phyloP scores from a whole-genome alignment of 208 protist genomes.

The Acanthamoeba pearcei region DNA sequence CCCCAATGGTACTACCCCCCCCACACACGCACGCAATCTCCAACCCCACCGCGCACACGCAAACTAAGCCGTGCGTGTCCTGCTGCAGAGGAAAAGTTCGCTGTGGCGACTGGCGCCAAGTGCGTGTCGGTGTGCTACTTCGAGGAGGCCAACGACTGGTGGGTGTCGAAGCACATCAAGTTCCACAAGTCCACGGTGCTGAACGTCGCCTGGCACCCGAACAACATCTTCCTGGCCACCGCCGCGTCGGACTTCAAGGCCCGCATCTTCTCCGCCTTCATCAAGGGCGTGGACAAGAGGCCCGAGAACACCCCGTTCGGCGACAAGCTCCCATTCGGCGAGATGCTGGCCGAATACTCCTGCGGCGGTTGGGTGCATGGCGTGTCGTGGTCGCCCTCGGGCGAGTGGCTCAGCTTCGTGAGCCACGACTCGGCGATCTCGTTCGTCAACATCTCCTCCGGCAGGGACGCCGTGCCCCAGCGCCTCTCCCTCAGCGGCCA shows the following conservation, averaged over 20 bases:
- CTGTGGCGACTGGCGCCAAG: constrained; percentile 91
- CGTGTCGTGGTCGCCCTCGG: constrained; percentile 89
- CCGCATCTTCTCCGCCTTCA: constrained; percentile 88
- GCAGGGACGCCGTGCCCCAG: constrained; percentile 63
- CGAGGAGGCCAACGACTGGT: constrained; percentile 95
- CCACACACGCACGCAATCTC: background rate
- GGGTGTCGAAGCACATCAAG: constrained; percentile 92
- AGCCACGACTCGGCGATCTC: constrained; percentile 85
- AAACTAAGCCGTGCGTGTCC: background rate
- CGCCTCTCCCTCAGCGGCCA: constrained; percentile 76
- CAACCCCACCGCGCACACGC: too few relatives aligned
- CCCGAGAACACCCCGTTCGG: constrained; percentile 75
- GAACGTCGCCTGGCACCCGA: constrained; percentile 93
- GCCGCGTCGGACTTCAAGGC: constrained; percentile 90
- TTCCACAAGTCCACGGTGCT: constrained; percentile 91
- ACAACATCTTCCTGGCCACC: constrained; percentile 90
- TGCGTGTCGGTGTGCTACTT: constrained; percentile 93
- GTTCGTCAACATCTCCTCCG: constrained; percentile 80
- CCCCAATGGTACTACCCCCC: constrained; percentile 79
- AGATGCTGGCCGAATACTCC: constrained; percentile 85
- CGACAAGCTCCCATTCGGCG: constrained; percentile 85
- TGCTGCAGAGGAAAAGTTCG: constrained; percentile 94
- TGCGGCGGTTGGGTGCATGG: constrained; percentile 89
- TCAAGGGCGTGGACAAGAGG: constrained; percentile 89
- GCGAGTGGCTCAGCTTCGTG: constrained; percentile 87